These are phyloP conservation scores for Drechslera avenae DNA, from an alignment of 2,329 filamentous ascomycete genomes.

Conservation along the genomic window DNA sequence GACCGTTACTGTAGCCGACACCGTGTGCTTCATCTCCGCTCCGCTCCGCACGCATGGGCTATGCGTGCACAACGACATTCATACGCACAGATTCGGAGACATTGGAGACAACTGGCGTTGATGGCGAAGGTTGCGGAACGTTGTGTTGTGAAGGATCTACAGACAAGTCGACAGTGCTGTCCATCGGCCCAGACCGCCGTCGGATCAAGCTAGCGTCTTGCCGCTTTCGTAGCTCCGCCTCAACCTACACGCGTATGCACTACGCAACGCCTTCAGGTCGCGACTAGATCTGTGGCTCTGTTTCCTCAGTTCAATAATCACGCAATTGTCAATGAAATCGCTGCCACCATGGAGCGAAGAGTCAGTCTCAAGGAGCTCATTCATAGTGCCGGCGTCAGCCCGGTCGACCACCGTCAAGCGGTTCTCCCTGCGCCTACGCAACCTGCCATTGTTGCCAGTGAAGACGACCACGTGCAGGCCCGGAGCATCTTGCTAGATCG, in stretches of 20 bases:
- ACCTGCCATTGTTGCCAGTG: conserved; percentile 35
- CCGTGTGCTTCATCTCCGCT: too few species aligned
- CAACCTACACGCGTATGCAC: conserved; percentile 23
- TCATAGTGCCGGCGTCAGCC: conserved; percentile 34
- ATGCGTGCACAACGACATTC: too few species aligned
- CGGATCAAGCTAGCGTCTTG: conserved; percentile 15
- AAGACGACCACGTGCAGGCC: conserved; percentile 40
- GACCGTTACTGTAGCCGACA: too few species aligned
- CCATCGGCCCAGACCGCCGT: conserved; percentile 1
- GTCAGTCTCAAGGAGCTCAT: conserved; percentile 39
- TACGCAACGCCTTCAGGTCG: conserved; percentile 5
- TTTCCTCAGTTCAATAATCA: conserved; percentile 5
- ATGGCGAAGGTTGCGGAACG: not conserved
- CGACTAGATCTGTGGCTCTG: not conserved
- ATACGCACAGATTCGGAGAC: not conserved
- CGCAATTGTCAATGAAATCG: conserved; percentile 2
- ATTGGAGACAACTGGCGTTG: not conserved
- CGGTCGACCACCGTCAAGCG: conserved; percentile 34
- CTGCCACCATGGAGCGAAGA: conserved; percentile 31
- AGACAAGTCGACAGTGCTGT: not conserved
- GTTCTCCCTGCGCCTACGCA: conserved; percentile 41
- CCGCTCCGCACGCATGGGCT: too few species aligned
- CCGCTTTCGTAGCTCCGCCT: conserved; percentile 19
- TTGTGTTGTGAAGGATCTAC: conserved; percentile 9
- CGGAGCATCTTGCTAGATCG: conserved; percentile 40